Evolutionary conservation across 2,329 filamentous ascomycete species (phyloP), one percentile per base, ranked within the genome.

Genomic region (Hymenoscyphus infarciens): DNA sequence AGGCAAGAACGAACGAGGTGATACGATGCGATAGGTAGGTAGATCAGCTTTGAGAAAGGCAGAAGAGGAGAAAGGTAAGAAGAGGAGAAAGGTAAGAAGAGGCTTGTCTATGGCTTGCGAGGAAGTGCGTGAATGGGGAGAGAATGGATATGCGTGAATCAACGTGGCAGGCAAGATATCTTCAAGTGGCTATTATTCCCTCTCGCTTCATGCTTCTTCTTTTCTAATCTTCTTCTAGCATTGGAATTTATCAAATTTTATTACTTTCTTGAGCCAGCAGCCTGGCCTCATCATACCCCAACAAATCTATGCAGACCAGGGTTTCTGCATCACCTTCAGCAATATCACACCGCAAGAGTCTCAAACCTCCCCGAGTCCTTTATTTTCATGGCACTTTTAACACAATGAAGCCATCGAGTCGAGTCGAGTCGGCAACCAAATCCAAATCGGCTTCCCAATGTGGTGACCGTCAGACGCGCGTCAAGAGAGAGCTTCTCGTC

Each of bases 381-480:
- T 29, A 29, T 16, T 49, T n/a, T 8, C 39, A 53, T 27, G 42
- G 42, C 42, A 49, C 42, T 22, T 22, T 22, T 13, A 35, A 35
- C 33, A 35, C 33, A 35, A 15, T 49, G n/a, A 19, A 49, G 19
- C 42, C n/a, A 10, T 19, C 42, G 31, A 7, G 7, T 19, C 42
- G 31, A 7, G 29, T 33, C 25, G 25, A 55, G 11, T 29, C 52
- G 52, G 25, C 52, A 16, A 33, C 52, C 29, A 33, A 54, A 42
- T 25, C n/a, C 42, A 52, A 39, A 25, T 49, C 35, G 33, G n/a
- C n/a, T 25, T 38, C 57, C 42, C 42, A 54, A 60, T 49, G 27
- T 19, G 57, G 57, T 60, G 57, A 38, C 57, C 57, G 57, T 54
- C 57, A 60, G 57, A 60, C 57, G 57, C 57, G 57, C 57, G 57